phyloP scores from a whole-genome alignment of 768 basidiomycete species.

The Podaxis sp. region DNA sequence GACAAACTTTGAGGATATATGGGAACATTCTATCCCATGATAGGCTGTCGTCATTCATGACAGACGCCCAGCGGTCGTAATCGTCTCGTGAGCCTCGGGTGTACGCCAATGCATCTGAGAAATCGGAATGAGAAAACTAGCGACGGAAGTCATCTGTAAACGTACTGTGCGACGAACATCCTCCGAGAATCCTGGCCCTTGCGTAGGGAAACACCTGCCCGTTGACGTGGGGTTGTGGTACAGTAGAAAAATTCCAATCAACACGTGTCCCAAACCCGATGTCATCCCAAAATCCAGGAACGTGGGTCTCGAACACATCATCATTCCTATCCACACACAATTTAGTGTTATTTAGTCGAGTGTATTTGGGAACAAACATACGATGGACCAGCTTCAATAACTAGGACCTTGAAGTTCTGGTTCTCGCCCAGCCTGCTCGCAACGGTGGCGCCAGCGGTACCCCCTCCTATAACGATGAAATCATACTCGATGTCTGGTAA shows the following conservation, averaged over 20 bases:
- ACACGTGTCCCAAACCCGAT: neutral
- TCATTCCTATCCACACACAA: constrained; percentile 9
- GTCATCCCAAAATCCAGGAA: constrained; percentile 1
- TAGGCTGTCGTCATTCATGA: constrained; percentile 8
- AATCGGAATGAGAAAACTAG: neutral
- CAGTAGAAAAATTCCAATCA: constrained; percentile 24
- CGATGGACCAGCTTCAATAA: constrained; percentile 23
- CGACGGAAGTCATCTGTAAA: neutral
- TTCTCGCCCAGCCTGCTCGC: constrained; percentile 22
- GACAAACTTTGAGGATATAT: constrained; percentile 11
- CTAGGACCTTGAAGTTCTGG: constrained; percentile 18
- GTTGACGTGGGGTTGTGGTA: constrained; percentile 23
- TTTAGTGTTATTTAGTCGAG: neutral
- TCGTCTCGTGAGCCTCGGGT: constrained; percentile 14
- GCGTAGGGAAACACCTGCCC: constrained; percentile 22
- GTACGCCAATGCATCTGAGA: constrained; percentile 10
- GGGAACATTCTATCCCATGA: constrained; percentile 17
- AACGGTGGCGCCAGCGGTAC: constrained; percentile 23
- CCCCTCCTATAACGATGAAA: constrained; percentile 11
- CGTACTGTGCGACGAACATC: constrained; percentile 27
- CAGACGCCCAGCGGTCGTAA: constrained; percentile 9
- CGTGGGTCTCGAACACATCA: constrained; percentile 8
- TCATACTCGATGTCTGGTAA: neutral
- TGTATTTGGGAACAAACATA: neutral
- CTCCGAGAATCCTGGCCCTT: constrained; percentile 29